phyloP scores from a whole-genome alignment of 805 yeast species.

The Schwanniomyces polymorphus region DNA sequence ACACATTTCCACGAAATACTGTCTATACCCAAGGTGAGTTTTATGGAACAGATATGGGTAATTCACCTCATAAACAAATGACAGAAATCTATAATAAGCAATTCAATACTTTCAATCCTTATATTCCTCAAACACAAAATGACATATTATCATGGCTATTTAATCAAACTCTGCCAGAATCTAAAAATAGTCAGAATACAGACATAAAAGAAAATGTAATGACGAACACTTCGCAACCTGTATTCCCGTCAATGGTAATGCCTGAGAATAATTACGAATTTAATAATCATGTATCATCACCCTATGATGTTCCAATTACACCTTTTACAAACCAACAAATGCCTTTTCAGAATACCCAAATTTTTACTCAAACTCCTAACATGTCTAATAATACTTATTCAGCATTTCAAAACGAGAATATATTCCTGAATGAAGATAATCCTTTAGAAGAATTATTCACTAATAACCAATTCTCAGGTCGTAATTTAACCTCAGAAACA shows the following conservation, averaged over 20 bases:
- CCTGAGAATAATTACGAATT: not conserved
- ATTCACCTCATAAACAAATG: not conserved
- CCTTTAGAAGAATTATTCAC: slow-evolving; percentile 39
- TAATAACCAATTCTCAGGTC: slow-evolving; percentile 7
- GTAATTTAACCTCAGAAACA: not conserved
- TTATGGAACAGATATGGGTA: not conserved
- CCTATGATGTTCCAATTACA: slow-evolving; percentile 6
- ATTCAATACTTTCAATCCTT: not conserved
- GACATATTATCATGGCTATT: slow-evolving; percentile 43
- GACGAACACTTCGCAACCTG: not conserved
- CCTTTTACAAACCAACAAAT: not conserved
- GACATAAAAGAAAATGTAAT: not conserved
- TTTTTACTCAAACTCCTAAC: not conserved
- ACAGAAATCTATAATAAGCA: slow-evolving; percentile 1
- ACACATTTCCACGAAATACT: not conserved
- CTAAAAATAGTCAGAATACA: not conserved
- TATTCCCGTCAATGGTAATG: not conserved
- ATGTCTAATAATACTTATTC: slow-evolving; percentile 5
- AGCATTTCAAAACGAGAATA: slow-evolving; percentile 37
- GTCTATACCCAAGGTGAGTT: not conserved
- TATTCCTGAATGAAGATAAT: slow-evolving; percentile 35
- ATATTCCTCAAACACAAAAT: slow-evolving; percentile 28
- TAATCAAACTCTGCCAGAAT: slow-evolving; percentile 22
- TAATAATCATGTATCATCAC: slow-evolving; percentile 7
- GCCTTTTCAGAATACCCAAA: slow-evolving; percentile 1